Conservation (phyloP, 371 early-diverging fungal species). For the Rhizopus arrhizus region DNA sequence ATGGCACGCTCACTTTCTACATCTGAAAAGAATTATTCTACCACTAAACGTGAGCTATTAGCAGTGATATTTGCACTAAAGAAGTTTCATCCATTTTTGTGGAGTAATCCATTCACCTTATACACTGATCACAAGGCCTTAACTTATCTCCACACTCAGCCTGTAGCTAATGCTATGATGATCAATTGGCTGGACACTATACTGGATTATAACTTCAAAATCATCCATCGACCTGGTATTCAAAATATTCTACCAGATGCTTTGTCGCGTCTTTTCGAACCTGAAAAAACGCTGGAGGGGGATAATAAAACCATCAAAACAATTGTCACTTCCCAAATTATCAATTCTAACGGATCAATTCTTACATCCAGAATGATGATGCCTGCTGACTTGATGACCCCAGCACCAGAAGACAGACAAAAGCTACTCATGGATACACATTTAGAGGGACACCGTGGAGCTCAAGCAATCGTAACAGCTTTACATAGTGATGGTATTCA, state of each 20-base stretch:
- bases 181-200: constrained; percentile 26
- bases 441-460: background rate
- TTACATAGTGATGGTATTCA: background rate
- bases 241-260: constrained; percentile 17
- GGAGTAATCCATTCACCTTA: background rate
- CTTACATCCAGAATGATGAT: background rate
- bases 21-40: background rate
- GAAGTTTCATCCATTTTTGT: background rate
- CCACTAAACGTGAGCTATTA: constrained; percentile 6
- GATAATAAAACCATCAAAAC: background rate
- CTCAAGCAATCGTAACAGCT: background rate
- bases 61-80: background rate
- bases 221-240: constrained; percentile 20
- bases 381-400: background rate
- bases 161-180: constrained; percentile 12
- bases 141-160: constrained; percentile 14
- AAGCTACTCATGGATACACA: background rate
- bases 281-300: constrained; percentile 7
- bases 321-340: background rate
- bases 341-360: background rate
- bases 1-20: background rate
- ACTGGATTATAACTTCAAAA: constrained; percentile 11
- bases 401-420: background rate
- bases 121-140: constrained; percentile 7
- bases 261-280: constrained; percentile 9